Evolutionary conservation across 2,329 filamentous ascomycete genomes (phyloP).

Genomic region (Talaromyces marneffei): DNA sequence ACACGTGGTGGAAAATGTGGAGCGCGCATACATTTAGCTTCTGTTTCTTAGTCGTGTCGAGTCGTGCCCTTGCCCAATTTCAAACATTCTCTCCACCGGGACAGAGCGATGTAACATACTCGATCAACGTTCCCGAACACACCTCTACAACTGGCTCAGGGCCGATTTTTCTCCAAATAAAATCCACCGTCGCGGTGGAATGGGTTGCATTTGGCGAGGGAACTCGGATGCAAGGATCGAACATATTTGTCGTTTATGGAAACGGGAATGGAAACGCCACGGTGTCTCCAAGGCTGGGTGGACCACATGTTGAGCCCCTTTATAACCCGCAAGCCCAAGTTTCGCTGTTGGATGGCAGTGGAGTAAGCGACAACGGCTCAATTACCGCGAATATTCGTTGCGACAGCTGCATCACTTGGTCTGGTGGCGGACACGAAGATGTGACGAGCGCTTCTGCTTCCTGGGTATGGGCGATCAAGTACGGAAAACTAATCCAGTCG

Average conservation of each 20-base stretch:
- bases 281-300: constrained; percentile 51
- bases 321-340: constrained; percentile 43
- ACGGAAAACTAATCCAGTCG: constrained; percentile 21
- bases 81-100: constrained; percentile 17
- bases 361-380: constrained; percentile 42
- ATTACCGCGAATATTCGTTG: constrained; percentile 57
- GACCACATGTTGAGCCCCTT: constrained; percentile 45
- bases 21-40: background rate
- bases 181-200: constrained; percentile 31
- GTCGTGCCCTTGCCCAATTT: constrained; percentile 11
- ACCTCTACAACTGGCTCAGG: constrained; percentile 47
- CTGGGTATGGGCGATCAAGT: constrained; percentile 28
- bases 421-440: constrained; percentile 16
- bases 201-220: constrained; percentile 59
- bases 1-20: background rate
- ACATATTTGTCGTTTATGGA: constrained; percentile 60
- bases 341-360: constrained; percentile 55
- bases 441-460: constrained; percentile 18
- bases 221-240: constrained; percentile 48
- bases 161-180: constrained; percentile 57
- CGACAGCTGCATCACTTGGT: constrained; percentile 25
- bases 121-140: constrained; percentile 50
- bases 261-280: constrained; percentile 51
- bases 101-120: constrained; percentile 33
- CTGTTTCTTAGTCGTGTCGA: background rate